phyloP scores from a whole-genome alignment of 495 filamentous ascomycete species.

The Penicillium steckii region DNA sequence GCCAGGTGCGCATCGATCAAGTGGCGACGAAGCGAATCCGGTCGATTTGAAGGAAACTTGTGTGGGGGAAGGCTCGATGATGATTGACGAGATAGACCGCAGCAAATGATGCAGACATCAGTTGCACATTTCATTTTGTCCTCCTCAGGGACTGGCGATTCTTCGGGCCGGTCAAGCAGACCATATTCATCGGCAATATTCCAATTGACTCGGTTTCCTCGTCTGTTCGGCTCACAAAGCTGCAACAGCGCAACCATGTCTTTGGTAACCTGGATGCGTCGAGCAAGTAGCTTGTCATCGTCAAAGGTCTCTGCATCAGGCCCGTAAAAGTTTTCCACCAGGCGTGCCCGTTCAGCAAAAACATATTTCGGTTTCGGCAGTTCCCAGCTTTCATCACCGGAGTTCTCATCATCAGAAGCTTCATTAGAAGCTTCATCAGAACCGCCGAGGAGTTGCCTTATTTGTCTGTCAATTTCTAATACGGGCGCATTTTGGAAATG shows the following conservation, averaged over 20 bases:
- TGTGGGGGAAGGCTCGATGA: conserved; percentile 28
- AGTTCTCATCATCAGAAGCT: conserved; percentile 13
- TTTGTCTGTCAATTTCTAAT: conserved; percentile 28
- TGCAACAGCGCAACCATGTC: conserved; percentile 23
- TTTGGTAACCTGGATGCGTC: conserved; percentile 30
- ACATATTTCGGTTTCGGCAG: conserved; percentile 20
- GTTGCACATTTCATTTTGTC: conserved; percentile 16
- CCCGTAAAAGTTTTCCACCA: conserved; percentile 30
- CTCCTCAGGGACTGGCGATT: conserved; percentile 12
- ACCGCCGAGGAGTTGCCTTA: conserved; percentile 24
- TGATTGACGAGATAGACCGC: conserved; percentile 23
- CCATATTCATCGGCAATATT: conserved; percentile 13
- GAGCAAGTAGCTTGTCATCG: conserved; percentile 24
- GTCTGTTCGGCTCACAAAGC: conserved; percentile 22
- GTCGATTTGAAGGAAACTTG: conserved; percentile 27
- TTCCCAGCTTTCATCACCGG: conserved; percentile 20
- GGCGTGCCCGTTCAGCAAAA: conserved; percentile 24
- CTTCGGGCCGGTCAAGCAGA: conserved; percentile 9
- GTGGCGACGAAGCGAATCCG: conserved; percentile 30
- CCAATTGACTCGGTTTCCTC: conserved; percentile 26
- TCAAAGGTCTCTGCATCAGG: conserved; percentile 25
- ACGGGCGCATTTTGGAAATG: conserved; percentile 27
- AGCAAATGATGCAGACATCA: conserved; percentile 32
- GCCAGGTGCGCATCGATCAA: conserved; percentile 25
- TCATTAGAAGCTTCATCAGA: conserved; percentile 17